Evolutionary conservation across 2,329 filamentous ascomycete species (phyloP), one percentile per base, ranked within the genome.

Genomic region (Calycina marina): DNA sequence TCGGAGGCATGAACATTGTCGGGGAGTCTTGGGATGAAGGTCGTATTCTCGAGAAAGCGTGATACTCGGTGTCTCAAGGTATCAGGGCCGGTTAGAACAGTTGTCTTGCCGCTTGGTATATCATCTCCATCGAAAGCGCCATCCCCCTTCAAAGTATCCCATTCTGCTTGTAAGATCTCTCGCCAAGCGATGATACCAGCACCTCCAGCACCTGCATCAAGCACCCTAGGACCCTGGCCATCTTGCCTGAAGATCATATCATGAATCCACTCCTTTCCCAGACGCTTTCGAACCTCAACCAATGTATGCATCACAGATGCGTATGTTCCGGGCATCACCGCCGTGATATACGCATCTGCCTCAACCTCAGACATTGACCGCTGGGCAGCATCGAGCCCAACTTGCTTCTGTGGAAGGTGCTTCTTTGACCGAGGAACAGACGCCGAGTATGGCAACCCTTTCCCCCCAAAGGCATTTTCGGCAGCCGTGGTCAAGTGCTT

Each of bases 21-120:
- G 0, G 90, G 90, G n/a, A 96, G 60, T 4, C 86, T 75, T 5
- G 88, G 86, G 5, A 98, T 65, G 50, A 98, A 94, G 0, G 81
- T 92, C 0, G 90, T 96, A 52, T 94, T 78, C 22, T 92, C 69
- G 9, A 98, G 61, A 40, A 96, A 69, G 12, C 62, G 64, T 42
- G 84, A 83, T 14, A 84, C 65, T 18, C 85, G 77, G 35, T 80
- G 65, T 12, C 85, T 73, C 16, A 98, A 62, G 2, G 72, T 60
- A 40, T 84, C 72, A 0, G 83, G 80, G 0, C 76, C 84, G 2
- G 81, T 73, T 3, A 96, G 59, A 1, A 93, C 85, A 0, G 83
- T 86, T 33, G 80, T 78, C 52, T 78, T 84, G 1, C 83, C 81
- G 1, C 74, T 70, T 2, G 68, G 62, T 1, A 75, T 72, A 2